Evolutionary conservation across 768 basidiomycete species (phyloP).

Genomic region (Phanerodontia chrysosporium): DNA sequence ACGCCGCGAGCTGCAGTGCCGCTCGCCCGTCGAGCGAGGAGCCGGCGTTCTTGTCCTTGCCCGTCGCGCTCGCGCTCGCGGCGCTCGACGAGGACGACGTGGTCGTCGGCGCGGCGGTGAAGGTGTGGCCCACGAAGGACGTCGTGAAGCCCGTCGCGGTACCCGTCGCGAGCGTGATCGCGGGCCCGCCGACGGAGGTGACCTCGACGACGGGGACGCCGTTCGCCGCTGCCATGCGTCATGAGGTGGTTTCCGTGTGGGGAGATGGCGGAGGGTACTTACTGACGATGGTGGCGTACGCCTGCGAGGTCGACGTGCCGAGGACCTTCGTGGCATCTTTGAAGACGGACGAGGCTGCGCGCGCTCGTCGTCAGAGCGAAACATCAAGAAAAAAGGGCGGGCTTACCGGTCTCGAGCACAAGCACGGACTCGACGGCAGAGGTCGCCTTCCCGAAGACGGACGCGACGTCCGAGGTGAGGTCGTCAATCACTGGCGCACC

Average conservation of each 20-base stretch:
- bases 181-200: slow-evolving; percentile 19
- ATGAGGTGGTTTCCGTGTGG: background rate
- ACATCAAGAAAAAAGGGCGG: background rate
- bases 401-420: slow-evolving; percentile 1
- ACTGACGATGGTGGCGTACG: slow-evolving; percentile 14
- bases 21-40: background rate
- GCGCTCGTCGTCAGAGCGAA: too few species aligned
- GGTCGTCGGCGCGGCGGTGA: slow-evolving; percentile 14
- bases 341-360: slow-evolving; percentile 13
- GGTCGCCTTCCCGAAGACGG: slow-evolving; percentile 10
- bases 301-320: slow-evolving; percentile 14
- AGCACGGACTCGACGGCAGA: slow-evolving; percentile 6
- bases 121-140: slow-evolving; percentile 19
- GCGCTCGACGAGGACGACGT: slow-evolving; percentile 2
- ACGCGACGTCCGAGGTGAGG: slow-evolving; percentile 12
- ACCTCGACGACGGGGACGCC: slow-evolving; percentile 19
- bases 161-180: slow-evolving; percentile 21
- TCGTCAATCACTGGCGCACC: slow-evolving; percentile 14
- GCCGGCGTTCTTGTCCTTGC: slow-evolving; percentile 6
- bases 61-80: background rate
- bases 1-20: slow-evolving; percentile 11
- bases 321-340: slow-evolving; percentile 12
- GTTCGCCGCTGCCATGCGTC: slow-evolving; percentile 10
- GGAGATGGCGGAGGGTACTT: too few species aligned
- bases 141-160: slow-evolving; percentile 13